Evolutionary conservation across 2,329 filamentous ascomycete genomes (phyloP).

Genomic region (Pleurostoma richardsiae): DNA sequence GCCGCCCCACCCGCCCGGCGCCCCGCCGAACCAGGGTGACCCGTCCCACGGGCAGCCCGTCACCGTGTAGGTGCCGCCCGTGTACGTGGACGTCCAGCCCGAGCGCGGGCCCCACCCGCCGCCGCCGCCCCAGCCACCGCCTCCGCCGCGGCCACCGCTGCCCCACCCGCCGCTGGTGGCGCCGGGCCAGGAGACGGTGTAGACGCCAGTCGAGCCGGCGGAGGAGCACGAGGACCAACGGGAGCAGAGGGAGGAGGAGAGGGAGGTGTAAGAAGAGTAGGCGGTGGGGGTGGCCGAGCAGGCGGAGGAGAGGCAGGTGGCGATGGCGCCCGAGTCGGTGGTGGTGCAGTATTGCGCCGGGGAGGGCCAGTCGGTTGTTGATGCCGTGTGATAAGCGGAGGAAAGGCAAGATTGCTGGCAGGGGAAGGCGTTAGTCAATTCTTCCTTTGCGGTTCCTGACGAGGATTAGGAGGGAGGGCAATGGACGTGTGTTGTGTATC

Average conservation of each 20-base stretch:
- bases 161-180: conserved; percentile 15
- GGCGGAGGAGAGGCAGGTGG: conserved; percentile 20
- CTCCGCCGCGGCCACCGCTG: conserved; percentile 7
- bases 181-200: conserved; percentile 30
- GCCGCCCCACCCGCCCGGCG: conserved; percentile 27
- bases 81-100: conserved; percentile 24
- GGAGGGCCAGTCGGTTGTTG: conserved; percentile 20
- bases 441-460: no score
- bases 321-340: conserved; percentile 14
- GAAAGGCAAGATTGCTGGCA: conserved; percentile 35
- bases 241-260: conserved; percentile 35
- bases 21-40: conserved; percentile 32
- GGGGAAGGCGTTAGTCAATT: no score
- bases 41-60: conserved; percentile 35
- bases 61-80: conserved; percentile 31
- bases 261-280: conserved; percentile 22
- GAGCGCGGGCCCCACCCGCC: conserved; percentile 6
- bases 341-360: conserved; percentile 23
- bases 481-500: no score
- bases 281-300: conserved; percentile 23
- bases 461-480: no score
- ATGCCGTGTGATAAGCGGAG: conserved; percentile 24
- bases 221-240: conserved; percentile 30
- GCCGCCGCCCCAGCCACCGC: conserved; percentile 3
- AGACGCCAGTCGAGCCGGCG: conserved; percentile 30